Base-by-base conservation (phyloP, 2,329 filamentous ascomycete species). In the Lecanicillium sp. region DNA sequence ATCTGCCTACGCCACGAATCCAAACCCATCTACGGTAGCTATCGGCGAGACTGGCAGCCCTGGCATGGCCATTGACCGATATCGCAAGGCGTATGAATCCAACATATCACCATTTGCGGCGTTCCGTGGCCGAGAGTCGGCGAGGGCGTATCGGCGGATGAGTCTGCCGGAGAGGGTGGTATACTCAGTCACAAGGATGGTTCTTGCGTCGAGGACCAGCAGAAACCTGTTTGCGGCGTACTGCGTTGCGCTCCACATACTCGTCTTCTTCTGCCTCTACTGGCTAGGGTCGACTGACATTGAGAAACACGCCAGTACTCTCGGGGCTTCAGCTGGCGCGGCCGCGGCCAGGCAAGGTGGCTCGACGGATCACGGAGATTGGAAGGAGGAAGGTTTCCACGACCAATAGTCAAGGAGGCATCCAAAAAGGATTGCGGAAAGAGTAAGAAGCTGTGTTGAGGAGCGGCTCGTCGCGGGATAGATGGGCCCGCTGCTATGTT, bases 31-130 rank as follows among this genome's bases (percentile, higher is more conserved):
- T 1, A 79, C 84, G 17, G 69, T 87, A 18, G 71, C 73, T 46
- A 60, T 79, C 58, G 60, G 78, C 65, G 59, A 76, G 64, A 51
- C 71, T 57, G 49, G 65, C 13, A 68, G 59, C 43, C 78, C 81
- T 1, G 81, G 79, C 4, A 73, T 82, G 38, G 78, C 80, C 12
- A 69, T 92, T 39, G 87, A 95, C 59, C 78, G 88, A 33, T 98
- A 98, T 62, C 79, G 85, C 44, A 83, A 87, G 42, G 87, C 88
- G 10, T 98, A 98, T 64, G 92, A 98, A 65, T 86, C 85, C 30
- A 94, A 92, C 54, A 83, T 98, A 35, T 95, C 88, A 10, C 92
- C 92, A 0, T 98, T 98, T 59, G 89, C 90, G 18, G 88, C 88
- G 3, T 98, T 98, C 66, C 75, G 90, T 32, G 89, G 90, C n/a